These are phyloP conservation scores for Coemansia sp. DNA, from an alignment of 192 early-diverging fungal genomes.

Conservation along the genomic window DNA sequence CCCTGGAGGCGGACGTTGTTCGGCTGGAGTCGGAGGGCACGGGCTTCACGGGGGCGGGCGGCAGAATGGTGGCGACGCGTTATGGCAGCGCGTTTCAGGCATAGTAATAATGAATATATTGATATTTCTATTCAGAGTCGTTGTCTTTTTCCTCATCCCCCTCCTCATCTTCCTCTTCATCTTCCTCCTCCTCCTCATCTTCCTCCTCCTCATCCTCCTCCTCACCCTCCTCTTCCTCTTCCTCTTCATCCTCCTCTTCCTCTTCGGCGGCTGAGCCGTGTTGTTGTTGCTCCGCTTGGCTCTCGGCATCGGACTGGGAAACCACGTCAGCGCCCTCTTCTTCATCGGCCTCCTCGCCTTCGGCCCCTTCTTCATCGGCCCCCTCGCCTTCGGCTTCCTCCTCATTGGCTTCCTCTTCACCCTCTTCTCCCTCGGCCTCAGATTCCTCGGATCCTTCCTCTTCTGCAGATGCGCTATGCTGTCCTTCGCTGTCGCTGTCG, in stretches of 20 bases:
- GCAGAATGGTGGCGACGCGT: slow-evolving; percentile 42
- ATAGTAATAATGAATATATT: slow-evolving; percentile 14
- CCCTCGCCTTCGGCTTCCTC: neutral
- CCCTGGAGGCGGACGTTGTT: slow-evolving; percentile 6
- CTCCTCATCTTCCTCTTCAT: neutral
- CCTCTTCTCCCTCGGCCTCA: neutral
- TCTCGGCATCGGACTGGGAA: neutral
- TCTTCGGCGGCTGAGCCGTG: neutral
- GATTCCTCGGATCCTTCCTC: neutral
- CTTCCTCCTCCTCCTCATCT: neutral
- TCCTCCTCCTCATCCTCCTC: neutral
- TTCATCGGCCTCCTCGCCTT: neutral
- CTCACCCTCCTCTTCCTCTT: neutral
- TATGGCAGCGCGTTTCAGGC: slow-evolving; percentile 45
- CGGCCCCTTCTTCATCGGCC: neutral
- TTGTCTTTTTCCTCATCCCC: neutral
- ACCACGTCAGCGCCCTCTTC: neutral
- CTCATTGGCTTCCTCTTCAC: neutral
- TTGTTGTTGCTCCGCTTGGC: slow-evolving; percentile 2
- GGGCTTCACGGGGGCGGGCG: slow-evolving; percentile 41
- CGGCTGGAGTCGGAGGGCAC: slow-evolving; percentile 39
- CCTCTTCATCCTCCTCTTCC: neutral
- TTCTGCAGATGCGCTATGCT: neutral
- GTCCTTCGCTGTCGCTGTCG: neutral
- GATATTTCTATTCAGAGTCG: neutral